Conservation (phyloP, 179 eudicot genomes). For the Carnegiea gigantea region DNA sequence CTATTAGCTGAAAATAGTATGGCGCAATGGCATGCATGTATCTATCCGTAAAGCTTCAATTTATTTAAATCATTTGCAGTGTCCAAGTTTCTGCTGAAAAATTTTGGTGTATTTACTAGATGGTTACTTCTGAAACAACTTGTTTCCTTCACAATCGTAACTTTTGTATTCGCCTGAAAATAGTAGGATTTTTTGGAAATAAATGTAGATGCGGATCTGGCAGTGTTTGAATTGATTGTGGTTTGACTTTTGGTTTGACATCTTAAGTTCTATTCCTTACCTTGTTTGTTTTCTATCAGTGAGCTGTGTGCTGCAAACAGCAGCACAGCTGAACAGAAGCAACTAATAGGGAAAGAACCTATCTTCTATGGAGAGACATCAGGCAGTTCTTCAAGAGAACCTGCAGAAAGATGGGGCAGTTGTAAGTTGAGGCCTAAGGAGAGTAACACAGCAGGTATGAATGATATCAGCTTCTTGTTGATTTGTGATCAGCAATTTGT, state of each 20-base stretch:
- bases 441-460: constrained; percentile 16
- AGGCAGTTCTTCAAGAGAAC: constrained; percentile 8
- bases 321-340: constrained; percentile 19
- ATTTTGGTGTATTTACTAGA: too few relatives aligned
- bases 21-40: not conserved
- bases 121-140: not conserved
- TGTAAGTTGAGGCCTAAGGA: constrained; percentile 28
- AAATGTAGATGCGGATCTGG: not conserved
- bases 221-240: not conserved
- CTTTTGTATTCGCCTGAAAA: not conserved
- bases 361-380: constrained; percentile 1
- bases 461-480: not conserved
- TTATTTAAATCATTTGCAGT: too few relatives aligned
- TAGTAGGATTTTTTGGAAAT: not conserved
- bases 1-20: not conserved
- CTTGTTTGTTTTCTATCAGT: constrained; percentile 18
- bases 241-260: not conserved
- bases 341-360: constrained; percentile 14
- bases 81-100: too few relatives aligned
- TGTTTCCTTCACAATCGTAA: not conserved
- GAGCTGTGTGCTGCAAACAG: constrained; percentile 22
- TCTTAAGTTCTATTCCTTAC: not conserved
- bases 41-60: not conserved
- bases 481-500: not conserved
- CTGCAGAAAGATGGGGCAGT: constrained; percentile 24